Evolutionary conservation across 176 grass and related monocot genomes (phyloP), one percentile per base, ranked within the genome.

Genomic region (Thalia dealbata): DNA sequence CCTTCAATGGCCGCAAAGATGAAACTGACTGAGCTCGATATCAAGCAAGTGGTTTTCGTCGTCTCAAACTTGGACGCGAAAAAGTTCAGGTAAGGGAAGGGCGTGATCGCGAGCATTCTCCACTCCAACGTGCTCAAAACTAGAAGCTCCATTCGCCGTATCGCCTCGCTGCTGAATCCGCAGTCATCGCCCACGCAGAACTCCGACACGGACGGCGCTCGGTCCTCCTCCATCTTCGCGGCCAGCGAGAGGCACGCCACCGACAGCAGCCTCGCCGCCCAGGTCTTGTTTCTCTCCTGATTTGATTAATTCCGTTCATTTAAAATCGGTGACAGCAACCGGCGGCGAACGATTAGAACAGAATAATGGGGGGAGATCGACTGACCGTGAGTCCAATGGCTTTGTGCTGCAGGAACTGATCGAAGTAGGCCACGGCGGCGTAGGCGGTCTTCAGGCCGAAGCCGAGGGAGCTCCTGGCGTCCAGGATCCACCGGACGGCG

Each of bases 231-330:
- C 71, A 73, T 60, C 27, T 73, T 73, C 29, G 71, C 71, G 9
- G 71, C 71, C 52, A 73, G 21, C 18, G 50, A 58, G 28, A 73
- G 21, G 52, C 71, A 73, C 27, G 71, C 71, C 54, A 73, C 28
- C 16, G 71, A 73, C 10, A 73, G 52, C 52, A 73, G 42, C 25
- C 29, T 21, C 21, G 58, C 29, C 13, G 71, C 71, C 71, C 71
- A 73, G 3, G 52, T 11, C 18, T 73, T 73, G 23, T 12, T 51
- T 50, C n/a, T n/a, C n/a, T 60, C 38, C 71, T 73, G 52, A 14
- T 73, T n/a, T n/a, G n/a, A n/a, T n/a, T n/a, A n/a, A n/a, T n/a
- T n/a, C 7, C 28, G 38, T 58, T 48, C n/a, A 4, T 14, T 10
- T 13, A 70, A n/a, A n/a, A n/a, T 22, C 8, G 22, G 67, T 48